Evolutionary conservation across 2,329 filamentous ascomycete genomes (phyloP).

Genomic region (Neofusicoccum cordaticola): DNA sequence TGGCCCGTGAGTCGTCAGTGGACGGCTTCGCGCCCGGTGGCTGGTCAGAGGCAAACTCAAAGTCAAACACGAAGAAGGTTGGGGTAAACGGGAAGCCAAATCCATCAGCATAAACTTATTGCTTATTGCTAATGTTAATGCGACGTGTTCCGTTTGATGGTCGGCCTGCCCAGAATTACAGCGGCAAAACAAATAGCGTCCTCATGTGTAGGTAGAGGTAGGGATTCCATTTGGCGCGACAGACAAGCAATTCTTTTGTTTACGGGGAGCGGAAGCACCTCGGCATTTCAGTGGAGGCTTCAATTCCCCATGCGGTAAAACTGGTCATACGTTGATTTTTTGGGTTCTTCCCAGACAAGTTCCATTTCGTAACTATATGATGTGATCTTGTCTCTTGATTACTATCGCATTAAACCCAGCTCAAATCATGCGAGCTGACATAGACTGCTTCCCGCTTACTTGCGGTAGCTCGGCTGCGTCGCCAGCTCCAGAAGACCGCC

Average conservation of each 20-base stretch:
- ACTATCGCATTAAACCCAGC: neutral
- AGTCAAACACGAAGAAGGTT: neutral
- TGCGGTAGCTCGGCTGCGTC: neutral
- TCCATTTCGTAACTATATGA: neutral
- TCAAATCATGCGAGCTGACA: neutral
- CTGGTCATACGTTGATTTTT: too few species aligned
- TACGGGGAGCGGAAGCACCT: too few species aligned
- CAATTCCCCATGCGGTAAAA: too few species aligned
- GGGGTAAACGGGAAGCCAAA: neutral
- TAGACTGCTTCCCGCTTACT: neutral
- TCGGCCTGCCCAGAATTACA: too few species aligned
- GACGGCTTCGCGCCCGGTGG: neutral
- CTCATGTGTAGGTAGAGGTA: too few species aligned
- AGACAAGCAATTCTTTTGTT: too few species aligned
- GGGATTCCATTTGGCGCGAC: too few species aligned
- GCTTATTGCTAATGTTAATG: neutral
- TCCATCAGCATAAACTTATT: neutral
- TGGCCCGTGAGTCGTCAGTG: neutral
- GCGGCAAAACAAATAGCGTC: too few species aligned
- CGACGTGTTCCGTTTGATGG: neutral
- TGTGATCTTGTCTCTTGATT: neutral
- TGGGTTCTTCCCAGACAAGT: neutral
- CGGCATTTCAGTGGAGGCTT: too few species aligned
- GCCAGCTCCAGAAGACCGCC: conserved; percentile 30
- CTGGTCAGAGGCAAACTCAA: neutral